These are phyloP conservation scores for Spongospora subterranea DNA, from an alignment of 208 protist species.

Conservation along the genomic window DNA sequence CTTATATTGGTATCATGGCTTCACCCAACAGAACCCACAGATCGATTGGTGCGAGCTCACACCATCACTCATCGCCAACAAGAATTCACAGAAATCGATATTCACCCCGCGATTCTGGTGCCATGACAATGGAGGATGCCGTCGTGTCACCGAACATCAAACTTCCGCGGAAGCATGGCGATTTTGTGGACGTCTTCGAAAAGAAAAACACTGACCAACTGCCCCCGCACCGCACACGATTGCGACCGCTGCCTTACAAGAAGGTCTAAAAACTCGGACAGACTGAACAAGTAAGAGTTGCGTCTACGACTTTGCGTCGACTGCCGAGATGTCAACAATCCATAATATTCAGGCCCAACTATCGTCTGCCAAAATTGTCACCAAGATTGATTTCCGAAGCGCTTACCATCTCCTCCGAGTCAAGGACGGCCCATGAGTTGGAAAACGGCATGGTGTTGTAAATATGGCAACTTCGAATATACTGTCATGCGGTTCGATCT, in stretches of 20 bases:
- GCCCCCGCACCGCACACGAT: background rate
- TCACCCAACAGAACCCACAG: too few relatives aligned
- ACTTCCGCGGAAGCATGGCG: background rate
- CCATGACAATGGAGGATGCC: too few relatives aligned
- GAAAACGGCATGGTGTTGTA: background rate
- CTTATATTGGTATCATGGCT: too few relatives aligned
- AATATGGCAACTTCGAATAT: conserved; percentile 14
- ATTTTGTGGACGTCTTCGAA: background rate
- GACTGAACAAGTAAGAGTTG: background rate
- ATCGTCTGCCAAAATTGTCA: too few relatives aligned
- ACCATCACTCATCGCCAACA: too few relatives aligned
- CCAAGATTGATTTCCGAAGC: conserved; percentile 25
- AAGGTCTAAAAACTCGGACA: too few relatives aligned
- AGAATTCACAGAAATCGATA: too few relatives aligned
- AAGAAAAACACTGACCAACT: background rate
- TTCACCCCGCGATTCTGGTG: too few relatives aligned
- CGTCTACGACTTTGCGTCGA: background rate
- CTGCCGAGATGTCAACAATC: background rate
- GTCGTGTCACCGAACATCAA: too few relatives aligned
- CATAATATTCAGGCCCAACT: too few relatives aligned
- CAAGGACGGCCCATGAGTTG: background rate
- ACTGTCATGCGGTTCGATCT: conserved; percentile 22
- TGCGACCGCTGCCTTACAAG: too few relatives aligned
- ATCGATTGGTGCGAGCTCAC: too few relatives aligned
- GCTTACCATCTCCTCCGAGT: conserved; percentile 7